Evolutionary conservation across 2,329 filamentous ascomycete genomes (phyloP), one percentile per base, ranked within the genome.

Genomic region (Claviceps pusilla): DNA sequence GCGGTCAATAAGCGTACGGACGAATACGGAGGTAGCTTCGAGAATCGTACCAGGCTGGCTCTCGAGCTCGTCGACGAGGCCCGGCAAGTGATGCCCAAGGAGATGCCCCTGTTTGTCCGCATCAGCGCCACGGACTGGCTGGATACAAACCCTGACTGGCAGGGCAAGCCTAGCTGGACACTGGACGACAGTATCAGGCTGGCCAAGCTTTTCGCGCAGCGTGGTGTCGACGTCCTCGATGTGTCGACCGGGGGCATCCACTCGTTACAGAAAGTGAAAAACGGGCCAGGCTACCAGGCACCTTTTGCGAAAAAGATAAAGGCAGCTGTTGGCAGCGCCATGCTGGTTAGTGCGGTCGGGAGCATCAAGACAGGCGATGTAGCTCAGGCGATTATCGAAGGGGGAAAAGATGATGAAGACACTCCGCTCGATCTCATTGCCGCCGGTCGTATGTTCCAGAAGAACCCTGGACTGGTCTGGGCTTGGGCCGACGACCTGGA

Each of bases 181-280:
- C 4, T 41, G 10, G 43, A 47, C 16, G 33, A 48, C 1, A 86
- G 68, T 56, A 78, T 86, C 57, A 72, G 70, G 53, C 78, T 93
- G 3, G 86, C 87, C 14, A 76, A 79, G 64, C 71, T 84, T 10
- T 77, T 96, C 1, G 85, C 87, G 0, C 78, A 77, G 0, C 73
- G 76, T 12, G 90, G 90, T 35, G 77, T 95, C 47, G 90, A 96
- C 65, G 72, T 95, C 16, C 75, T 95, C 35, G 90, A 96, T 66
- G 80, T 95, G 55, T 89, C 83, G 61, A 83, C 82, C 1, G 88
- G 83, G 39, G 90, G 87, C 43, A 86, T 87, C 65, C 78, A 82
- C 64, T 68, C 73, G 41, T 66, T 69, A 48, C 82, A 86, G 64
- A 73, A 81, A 64, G 59, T 50, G n/a, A 70, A 74, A 29, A 64